Base-by-base conservation (phyloP, 2,329 filamentous ascomycete genomes). In the Penicillium brevicompactum region DNA sequence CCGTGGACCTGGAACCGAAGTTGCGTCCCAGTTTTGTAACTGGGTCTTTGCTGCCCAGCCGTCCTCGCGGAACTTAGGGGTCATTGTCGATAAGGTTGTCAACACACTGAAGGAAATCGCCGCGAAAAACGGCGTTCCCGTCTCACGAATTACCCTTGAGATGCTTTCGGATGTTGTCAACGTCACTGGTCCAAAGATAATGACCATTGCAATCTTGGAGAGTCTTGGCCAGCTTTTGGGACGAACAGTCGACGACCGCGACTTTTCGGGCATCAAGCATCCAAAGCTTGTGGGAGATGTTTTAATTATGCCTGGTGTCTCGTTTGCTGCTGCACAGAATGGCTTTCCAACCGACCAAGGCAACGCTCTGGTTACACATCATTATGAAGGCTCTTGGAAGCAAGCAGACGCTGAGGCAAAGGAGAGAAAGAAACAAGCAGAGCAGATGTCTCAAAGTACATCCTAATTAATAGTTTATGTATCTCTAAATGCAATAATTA, bases 151-250 rank as follows among this genome's bases (percentile, higher is more conserved):
- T n/a, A 63, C 53, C 1, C 44, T 67, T 9, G 64, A 69, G 8
- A 66, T 67, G 66, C 53, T 68, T 38, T 51, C 56, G 2, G 67
- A 69, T 52, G 63, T 69, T 9, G 62, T 69, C 3, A 54, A 69
- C 14, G 66, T 69, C 6, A 68, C 64, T 1, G 66, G 66, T 1
- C 66, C 65, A 4, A 65, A 66, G 51, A 66, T 64, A 14, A 66
- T 69, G 61, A 68, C 66, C 0, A 49, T 66, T 13, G 53, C 53
- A 16, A 51, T 68, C 13, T 14, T 67, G 27, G 51, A 66, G 1
- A 62, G 63, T 30, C 55, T 69, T 7, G 41, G 21, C 5, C 21
- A 58, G 44, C 34, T 65, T 32, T 38, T 68, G 4, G 49, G 51
- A 4, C 49, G 60, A 46, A n/a, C 46, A 1, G 59, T 68, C 2